Conservation (phyloP, 345 rosid species). For the Boechera retrofracta region DNA sequence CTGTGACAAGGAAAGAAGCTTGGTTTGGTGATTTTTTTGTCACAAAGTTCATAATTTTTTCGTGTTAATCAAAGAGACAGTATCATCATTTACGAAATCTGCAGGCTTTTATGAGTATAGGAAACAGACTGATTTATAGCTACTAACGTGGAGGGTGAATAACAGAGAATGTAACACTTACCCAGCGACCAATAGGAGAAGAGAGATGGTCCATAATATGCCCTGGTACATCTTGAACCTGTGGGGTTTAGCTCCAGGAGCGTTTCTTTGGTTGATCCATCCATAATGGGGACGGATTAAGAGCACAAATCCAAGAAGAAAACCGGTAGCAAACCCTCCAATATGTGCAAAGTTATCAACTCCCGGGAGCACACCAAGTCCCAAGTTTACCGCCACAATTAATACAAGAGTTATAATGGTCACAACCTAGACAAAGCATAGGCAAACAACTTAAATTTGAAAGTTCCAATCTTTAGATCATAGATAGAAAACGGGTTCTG, state of each 20-base stretch:
- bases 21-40: neutral
- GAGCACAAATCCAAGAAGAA: conserved; percentile 86
- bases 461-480: conserved; percentile 11
- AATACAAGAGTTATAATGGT: conserved; percentile 68
- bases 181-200: conserved; percentile 71
- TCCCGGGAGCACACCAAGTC: conserved; percentile 89
- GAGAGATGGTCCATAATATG: conserved; percentile 75
- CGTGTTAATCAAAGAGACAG: neutral
- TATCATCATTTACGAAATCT: neutral
- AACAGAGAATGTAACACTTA: conserved; percentile 47
- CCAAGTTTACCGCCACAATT: conserved; percentile 79
- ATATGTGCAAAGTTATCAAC: conserved; percentile 99
- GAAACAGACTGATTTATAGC: neutral
- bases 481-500: neutral
- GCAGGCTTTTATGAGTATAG: neutral
- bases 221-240: conserved; percentile 79
- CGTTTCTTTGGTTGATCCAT: conserved; percentile 68
- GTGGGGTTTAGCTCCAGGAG: conserved; percentile 48
- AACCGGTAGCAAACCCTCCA: conserved; percentile 91
- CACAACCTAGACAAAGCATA: conserved; percentile 57
- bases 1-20: conserved; percentile 52
- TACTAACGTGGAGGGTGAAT: neutral
- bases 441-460: conserved; percentile 14
- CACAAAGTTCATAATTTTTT: neutral
- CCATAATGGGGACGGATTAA: conserved; percentile 88